Evolutionary conservation across 805 yeast genomes (phyloP), one percentile per base, ranked within the genome.

Genomic region (Hagleromyces aurorensis): DNA sequence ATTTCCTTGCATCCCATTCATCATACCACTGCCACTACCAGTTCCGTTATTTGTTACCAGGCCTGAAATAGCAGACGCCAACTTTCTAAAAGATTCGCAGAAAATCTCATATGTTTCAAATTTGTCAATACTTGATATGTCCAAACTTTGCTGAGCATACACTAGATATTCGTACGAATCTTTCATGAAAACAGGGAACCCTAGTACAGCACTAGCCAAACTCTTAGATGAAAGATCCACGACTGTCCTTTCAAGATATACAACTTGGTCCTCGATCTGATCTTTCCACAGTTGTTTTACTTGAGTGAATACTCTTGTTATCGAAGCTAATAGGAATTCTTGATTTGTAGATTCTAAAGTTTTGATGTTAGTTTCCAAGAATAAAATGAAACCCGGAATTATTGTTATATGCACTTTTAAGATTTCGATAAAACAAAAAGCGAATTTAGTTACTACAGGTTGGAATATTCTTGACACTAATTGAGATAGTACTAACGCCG

Each of bases 271-370:
- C 11, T 68, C 70, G 14, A 78, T 54, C 38, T 70, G 72, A 37
- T 69, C 70, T 12, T 57, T 57, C 94, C 94, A 84, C 11, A 62
- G 60, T 19, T 54, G 55, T 22, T 57, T 57, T 24, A 75, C 59
- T 48, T 69, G 70, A 16, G 72, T 73, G n/a, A 62, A 56, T 4
- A 75, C 40, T 36, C 70, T 72, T 18, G 61, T 63, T 37, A 78
- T 60, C 30, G 67, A 61, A 21, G 67, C 63, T 35, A 70, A 59
- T 13, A 69, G 57, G 42, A 68, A 83, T 39, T 82, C 94, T 46
- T 78, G 86, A 48, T 72, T 70, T 1, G 78, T 62, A 6, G 70
- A 57, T 7, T 67, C 67, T 12, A 64, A 47, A 7, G 43, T 47
- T 14, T 43, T 44, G 5, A 59, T 52, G 15, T 55, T 43, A 6